phyloP scores from a whole-genome alignment of 345 rosid species.

The Corchorus capsularis region DNA sequence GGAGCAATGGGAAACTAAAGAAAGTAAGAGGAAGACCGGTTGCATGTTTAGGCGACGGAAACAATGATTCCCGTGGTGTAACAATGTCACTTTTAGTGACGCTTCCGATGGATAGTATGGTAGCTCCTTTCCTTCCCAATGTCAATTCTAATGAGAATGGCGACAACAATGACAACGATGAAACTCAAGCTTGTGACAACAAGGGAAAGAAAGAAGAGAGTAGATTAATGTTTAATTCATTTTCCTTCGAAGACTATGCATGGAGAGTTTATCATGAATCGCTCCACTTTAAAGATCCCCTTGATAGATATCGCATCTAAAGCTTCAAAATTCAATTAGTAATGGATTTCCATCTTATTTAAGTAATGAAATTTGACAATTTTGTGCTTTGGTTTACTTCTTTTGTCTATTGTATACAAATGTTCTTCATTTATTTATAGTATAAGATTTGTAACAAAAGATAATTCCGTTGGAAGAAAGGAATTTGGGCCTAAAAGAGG shows the following conservation, averaged over 20 bases:
- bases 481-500: too few relatives aligned
- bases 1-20: slow-evolving; percentile 76
- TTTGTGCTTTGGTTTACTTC: background rate
- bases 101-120: slow-evolving; percentile 52
- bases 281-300: slow-evolving; percentile 67
- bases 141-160: background rate
- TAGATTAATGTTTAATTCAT: slow-evolving; percentile 39
- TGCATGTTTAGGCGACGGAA: slow-evolving; percentile 33
- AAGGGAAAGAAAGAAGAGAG: slow-evolving; percentile 20
- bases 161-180: slow-evolving; percentile 24
- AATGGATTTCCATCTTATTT: background rate
- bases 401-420: background rate
- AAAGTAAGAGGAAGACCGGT: slow-evolving; percentile 70
- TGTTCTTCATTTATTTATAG: background rate
- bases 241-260: slow-evolving; percentile 77
- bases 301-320: slow-evolving; percentile 52
- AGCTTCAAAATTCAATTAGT: background rate
- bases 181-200: slow-evolving; percentile 7
- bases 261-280: slow-evolving; percentile 76
- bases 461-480: background rate
- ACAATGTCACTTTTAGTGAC: slow-evolving; percentile 65
- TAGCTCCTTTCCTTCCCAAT: slow-evolving; percentile 48
- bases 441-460: background rate
- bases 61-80: slow-evolving; percentile 25
- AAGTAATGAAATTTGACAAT: background rate